Conservation (phyloP, 805 yeast species). For the Saturnispora quitensis region DNA sequence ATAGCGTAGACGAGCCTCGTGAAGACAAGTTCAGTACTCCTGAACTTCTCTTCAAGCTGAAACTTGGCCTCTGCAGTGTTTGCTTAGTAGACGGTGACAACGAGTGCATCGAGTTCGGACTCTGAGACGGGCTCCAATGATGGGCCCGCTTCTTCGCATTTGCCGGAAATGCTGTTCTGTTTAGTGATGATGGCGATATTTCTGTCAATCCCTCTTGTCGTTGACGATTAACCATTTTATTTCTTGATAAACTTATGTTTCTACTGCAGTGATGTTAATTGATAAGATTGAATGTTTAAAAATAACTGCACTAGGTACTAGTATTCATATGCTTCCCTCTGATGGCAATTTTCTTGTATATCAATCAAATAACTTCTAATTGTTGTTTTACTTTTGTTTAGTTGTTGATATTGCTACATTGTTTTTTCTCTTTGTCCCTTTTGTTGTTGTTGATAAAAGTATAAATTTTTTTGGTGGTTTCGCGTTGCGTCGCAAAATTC, state of each 20-base stretch:
- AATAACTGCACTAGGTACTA: neutral
- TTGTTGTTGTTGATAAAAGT: neutral
- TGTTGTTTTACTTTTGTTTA: neutral
- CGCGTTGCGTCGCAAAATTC: neutral
- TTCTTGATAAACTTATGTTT: neutral
- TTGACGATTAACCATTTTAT: neutral
- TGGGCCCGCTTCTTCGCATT: constrained; percentile 20
- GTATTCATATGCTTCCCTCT: neutral
- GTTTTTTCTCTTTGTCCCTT: neutral
- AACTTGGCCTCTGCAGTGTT: neutral
- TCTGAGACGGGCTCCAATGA: constrained; percentile 15
- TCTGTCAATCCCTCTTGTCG: constrained; percentile 12
- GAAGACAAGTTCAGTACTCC: constrained; percentile 40
- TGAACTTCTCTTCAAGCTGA: constrained; percentile 31
- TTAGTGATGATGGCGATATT: constrained; percentile 18
- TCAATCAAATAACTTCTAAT: neutral
- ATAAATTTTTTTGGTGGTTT: neutral
- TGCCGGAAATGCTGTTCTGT: constrained; percentile 22
- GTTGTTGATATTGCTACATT: neutral
- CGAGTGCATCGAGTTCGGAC: constrained; percentile 18
- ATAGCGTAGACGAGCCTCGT: constrained; percentile 1
- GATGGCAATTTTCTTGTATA: neutral
- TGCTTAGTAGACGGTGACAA: constrained; percentile 13
- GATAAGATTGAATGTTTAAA: neutral
- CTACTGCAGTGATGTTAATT: neutral